Percentiles rank a stretch among this genome's conserved stretches.
These are phyloP conservation scores for Cyberlindnera misumaiensis DNA, from an alignment of 805 yeast genomes.

Conservation along the genomic window DNA sequence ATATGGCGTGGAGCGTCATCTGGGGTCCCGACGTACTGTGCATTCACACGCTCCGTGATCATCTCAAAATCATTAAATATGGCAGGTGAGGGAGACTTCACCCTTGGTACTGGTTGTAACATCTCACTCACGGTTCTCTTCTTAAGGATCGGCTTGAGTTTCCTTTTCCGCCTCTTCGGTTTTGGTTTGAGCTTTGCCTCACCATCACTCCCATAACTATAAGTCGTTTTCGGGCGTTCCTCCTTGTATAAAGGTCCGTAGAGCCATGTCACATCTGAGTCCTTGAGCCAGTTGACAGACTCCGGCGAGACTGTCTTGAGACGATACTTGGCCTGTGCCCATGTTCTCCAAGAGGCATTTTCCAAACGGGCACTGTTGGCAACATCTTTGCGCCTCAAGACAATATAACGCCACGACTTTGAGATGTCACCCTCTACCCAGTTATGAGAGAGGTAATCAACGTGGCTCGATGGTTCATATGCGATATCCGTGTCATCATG, in stretches of 20 bases:
- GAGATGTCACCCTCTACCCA: constrained; percentile 95
- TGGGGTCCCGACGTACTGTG: constrained; percentile 16
- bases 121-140: constrained; percentile 82
- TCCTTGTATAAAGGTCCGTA: constrained; percentile 67
- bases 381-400: constrained; percentile 71
- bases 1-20: constrained; percentile 50
- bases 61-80: constrained; percentile 23
- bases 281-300: constrained; percentile 92
- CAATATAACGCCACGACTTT: constrained; percentile 92
- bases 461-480: constrained; percentile 81
- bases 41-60: constrained; percentile 21
- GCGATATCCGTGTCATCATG: constrained; percentile 81
- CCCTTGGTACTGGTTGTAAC: constrained; percentile 43
- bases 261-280: constrained; percentile 94
- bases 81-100: constrained; percentile 13
- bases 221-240: constrained; percentile 20
- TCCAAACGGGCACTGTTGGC: constrained; percentile 78
- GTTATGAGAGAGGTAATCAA: constrained; percentile 89
- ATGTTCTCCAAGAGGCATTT: constrained; percentile 95
- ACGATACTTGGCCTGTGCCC: constrained; percentile 87
- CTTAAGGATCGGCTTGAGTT: constrained; percentile 73
- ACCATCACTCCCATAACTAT: constrained; percentile 31
- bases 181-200: constrained; percentile 25
- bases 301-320: constrained; percentile 84
- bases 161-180: constrained; percentile 16